A percentile compares a stretch with the other conserved stretches of the same genome.
These are phyloP conservation scores for Quercus wislizeni DNA, from an alignment of 306 rosid genomes.

Conservation along the genomic window DNA sequence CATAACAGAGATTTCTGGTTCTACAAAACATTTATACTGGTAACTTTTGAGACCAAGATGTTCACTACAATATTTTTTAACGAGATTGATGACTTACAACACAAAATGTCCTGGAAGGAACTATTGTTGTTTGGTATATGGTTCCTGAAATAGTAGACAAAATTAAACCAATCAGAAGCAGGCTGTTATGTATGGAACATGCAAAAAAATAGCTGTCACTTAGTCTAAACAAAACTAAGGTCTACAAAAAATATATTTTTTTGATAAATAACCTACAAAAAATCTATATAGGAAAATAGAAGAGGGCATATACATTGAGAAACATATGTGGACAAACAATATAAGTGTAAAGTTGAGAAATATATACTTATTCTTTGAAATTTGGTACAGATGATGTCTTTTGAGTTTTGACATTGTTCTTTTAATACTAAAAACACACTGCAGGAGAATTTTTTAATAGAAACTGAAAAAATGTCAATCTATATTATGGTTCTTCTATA, in stretches of 20 bases:
- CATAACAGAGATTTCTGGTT: not conserved
- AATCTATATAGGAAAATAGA: not conserved
- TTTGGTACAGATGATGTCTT: not conserved
- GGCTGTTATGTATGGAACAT: not conserved
- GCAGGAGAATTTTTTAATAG: not conserved
- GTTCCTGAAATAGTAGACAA: constrained; percentile 70
- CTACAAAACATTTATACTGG: constrained; percentile 16
- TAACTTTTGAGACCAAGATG: constrained; percentile 20
- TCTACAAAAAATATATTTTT: not conserved
- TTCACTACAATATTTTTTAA: constrained; percentile 26
- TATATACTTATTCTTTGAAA: not conserved
- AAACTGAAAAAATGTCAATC: not conserved
- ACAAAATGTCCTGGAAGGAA: constrained; percentile 94
- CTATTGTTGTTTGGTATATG: constrained; percentile 75
- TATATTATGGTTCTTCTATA: constrained; percentile 3
- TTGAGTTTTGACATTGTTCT: not conserved
- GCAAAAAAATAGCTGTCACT: constrained; percentile 5
- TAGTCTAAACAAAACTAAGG: constrained; percentile 1
- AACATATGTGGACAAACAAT: not conserved
- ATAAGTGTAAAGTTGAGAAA: constrained; percentile 2
- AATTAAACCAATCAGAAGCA: constrained; percentile 34
- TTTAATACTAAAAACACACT: not conserved
- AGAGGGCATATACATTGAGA: constrained; percentile 11
- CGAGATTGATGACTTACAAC: constrained; percentile 58
- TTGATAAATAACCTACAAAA: no score